phyloP scores from a whole-genome alignment of 371 early-diverging fungal species.

The Mucor racemosus region DNA sequence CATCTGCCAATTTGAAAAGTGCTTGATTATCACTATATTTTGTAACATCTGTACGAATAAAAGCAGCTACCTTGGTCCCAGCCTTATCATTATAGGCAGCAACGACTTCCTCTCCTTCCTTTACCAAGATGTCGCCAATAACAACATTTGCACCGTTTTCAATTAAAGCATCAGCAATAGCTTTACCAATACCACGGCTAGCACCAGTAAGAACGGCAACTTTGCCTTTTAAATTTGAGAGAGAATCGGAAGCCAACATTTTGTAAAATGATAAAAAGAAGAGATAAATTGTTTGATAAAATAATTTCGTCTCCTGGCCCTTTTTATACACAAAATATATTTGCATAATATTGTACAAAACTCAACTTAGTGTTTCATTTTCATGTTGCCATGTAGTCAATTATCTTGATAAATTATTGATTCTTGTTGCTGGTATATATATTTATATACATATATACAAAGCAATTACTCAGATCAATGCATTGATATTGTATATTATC shows the following conservation, averaged over 20 bases:
- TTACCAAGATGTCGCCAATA: conserved; percentile 65
- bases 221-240: conserved; percentile 13
- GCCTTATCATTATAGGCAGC: conserved; percentile 47
- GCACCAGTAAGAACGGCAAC: conserved; percentile 85
- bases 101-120: conserved; percentile 40
- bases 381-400: no score
- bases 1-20: conserved; percentile 54
- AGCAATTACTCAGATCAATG: neutral
- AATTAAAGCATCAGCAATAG: conserved; percentile 53
- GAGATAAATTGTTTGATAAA: neutral
- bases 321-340: neutral
- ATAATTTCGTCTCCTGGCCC: neutral
- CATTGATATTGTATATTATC: neutral
- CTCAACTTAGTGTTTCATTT: neutral
- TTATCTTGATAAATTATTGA: no score
- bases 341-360: neutral
- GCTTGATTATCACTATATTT: conserved; percentile 46
- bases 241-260: conserved; percentile 8
- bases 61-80: conserved; percentile 43
- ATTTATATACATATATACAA: no score
- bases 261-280: neutral
- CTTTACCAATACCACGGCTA: conserved; percentile 75
- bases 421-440: no score
- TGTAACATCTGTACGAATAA: conserved; percentile 65
- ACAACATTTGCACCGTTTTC: conserved; percentile 62